Evolutionary conservation across 1,139 yeast genomes (phyloP).

Genomic region (Candida buenavistaensis): DNA sequence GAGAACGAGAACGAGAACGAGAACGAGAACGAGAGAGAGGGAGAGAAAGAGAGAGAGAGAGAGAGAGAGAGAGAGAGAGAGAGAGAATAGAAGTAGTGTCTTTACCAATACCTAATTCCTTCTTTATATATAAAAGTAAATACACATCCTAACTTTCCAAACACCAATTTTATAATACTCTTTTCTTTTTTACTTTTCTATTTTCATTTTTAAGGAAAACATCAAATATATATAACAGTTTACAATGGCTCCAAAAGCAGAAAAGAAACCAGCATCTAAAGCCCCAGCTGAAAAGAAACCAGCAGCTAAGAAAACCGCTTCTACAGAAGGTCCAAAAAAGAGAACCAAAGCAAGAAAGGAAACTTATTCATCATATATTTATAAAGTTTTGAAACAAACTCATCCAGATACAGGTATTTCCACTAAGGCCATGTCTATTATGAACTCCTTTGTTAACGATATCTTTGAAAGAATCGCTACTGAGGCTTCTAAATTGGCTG

Average conservation of each 20-base stretch:
- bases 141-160: too few relatives aligned
- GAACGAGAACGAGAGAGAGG: background rate
- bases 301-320: constrained; percentile 91
- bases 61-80: constrained; percentile 3
- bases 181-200: constrained; percentile 1
- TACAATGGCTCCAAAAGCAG: constrained; percentile 95
- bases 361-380: constrained; percentile 97
- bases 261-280: constrained; percentile 98
- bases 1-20: background rate
- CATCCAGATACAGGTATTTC: constrained; percentile 99
- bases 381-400: constrained; percentile 98
- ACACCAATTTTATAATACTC: constrained; percentile 1
- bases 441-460: constrained; percentile 98
- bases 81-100: background rate
- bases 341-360: constrained; percentile 98
- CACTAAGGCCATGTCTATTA: constrained; percentile 98
- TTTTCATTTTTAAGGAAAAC: constrained; percentile 2
- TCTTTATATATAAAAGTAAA: too few relatives aligned
- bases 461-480: constrained; percentile 93
- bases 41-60: background rate
- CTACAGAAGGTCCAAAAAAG: constrained; percentile 82
- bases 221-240: constrained; percentile 15
- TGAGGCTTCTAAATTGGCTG: constrained; percentile 99
- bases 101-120: background rate
- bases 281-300: constrained; percentile 98